Percentiles rank a stretch among this genome's conserved stretches.
These are phyloP conservation scores for Fusarium chaquense DNA, from an alignment of 2,329 filamentous ascomycete species.

Conservation along the genomic window DNA sequence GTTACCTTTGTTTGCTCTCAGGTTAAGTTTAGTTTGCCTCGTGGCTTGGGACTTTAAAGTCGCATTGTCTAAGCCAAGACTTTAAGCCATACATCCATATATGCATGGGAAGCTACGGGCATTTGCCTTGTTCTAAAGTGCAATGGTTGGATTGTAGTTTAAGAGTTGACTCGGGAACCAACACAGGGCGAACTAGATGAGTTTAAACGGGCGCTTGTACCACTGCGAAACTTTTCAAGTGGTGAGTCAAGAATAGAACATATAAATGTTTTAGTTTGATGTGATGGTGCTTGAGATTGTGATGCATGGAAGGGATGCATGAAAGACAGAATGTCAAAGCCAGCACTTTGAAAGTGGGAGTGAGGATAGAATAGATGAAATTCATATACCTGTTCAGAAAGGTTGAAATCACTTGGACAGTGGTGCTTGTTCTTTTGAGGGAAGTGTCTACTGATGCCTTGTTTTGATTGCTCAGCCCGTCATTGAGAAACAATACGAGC, in stretches of 20 bases:
- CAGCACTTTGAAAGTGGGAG: not conserved
- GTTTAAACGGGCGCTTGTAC: not conserved
- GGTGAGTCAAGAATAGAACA: not conserved
- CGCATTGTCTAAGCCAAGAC: not conserved
- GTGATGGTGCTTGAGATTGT: not conserved
- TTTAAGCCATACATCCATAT: not conserved
- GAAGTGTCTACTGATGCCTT: not conserved
- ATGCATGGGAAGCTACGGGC: not conserved
- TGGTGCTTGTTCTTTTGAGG: not conserved
- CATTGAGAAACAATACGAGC: not conserved
- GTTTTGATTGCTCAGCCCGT: too few species aligned
- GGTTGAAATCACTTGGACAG: not conserved
- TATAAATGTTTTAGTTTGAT: not conserved
- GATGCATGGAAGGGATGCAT: not conserved
- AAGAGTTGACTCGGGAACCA: not conserved
- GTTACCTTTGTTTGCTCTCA: constrained; percentile 1
- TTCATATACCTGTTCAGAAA: not conserved
- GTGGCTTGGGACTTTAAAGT: constrained; percentile 14
- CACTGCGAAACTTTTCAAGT: not conserved
- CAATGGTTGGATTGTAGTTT: not conserved
- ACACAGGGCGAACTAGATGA: not conserved
- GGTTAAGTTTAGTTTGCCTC: constrained; percentile 7
- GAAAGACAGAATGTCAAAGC: not conserved
- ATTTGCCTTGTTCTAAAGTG: not conserved
- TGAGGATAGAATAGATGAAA: not conserved